Base-by-base conservation (phyloP, 345 rosid genomes). In the Ailanthus altissimus region DNA sequence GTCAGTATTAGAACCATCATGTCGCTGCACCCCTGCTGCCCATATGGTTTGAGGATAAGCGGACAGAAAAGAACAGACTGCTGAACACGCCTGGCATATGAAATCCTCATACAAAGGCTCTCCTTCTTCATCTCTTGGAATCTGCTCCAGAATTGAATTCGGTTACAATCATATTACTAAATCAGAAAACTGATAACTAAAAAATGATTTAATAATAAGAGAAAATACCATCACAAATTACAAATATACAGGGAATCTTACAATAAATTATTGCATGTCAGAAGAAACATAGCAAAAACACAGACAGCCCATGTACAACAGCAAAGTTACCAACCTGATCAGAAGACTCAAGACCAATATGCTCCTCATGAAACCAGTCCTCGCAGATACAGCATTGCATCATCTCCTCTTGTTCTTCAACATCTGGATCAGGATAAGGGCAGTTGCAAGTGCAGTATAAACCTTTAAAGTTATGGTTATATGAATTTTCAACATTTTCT, bases 331-430 rank as follows among this genome's bases (percentile, higher is more conserved):
- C 47, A 72, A 90, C 97, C 93, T 85, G 82, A 72, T 84, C 85
- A 20, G 94, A 81, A 66, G 93, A 62, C 63, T 79, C 88, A 4
- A 90, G 87, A 78, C 92, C 89, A 59, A 96, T 80, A 86, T 96
- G 98, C 84, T 90, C 94, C 83, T 91, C 99, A n/a, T 96, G 98
- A 84, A 92, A 91, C 99, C 98, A 93, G 82, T 96, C 99, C 86
- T 96, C 99, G 58, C 99, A 96, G 76, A 90, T 81, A 72, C 97
- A 89, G 84, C 99, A 93, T 78, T 96, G 99, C 77, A 93, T 93
- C 99, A 96, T 96, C 87, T 96, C 97, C 58, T 80, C 94, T 80
- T 92, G 99, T 18, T 91, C 97, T 85, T 93, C 89, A 79, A 81
- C 90, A 83, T 89, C 90, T 61, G 99, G 98, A 80, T 96, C 94